Evolutionary conservation across 768 basidiomycete species (phyloP), one percentile per base, ranked within the genome.

Genomic region (Tricholomella constricta): DNA sequence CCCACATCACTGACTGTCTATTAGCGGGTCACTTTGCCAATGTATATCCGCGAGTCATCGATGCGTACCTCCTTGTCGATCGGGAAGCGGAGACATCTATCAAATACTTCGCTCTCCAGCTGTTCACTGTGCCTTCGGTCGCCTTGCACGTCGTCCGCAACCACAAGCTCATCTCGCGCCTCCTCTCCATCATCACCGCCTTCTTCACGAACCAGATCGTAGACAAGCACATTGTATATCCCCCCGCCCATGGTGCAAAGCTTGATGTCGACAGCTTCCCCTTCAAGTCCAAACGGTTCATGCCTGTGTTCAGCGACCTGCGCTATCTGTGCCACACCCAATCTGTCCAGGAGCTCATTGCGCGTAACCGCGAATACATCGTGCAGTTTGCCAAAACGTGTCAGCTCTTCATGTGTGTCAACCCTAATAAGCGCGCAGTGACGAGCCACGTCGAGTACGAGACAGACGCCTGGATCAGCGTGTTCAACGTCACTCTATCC

Each of bases 51-150:
- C 80, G 86, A 6, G 78, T 98, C 44, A 89, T 95, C 60, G 91
- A 96, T 60, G 84, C 92, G 2, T 98, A 95, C 70, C 84, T 98
- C 8, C 83, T 96, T 40, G 83, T 90, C 19, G 97, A 98, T 61
- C 83, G 95, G 11, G 96, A 99, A 66, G 88, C 91, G 1, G 97
- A 99, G 66, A 93, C 92, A 6, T 94, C 91, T 14, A 89, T 98
- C 75, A 90, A 95, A 63, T 94, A 93, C 65, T 91, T 96, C 56
- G 89, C 92, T 14, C 78, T 96, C 5, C 93, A 97, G 64, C 79
- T 98, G 29, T 97, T 97, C 73, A 94, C 94, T 0, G 88, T 93
- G 1, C 94, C 94, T 0, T 89, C 87, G 2, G 84, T 95, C 45
- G 87, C 91, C 5, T 77, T 80, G 1, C 86, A 93, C 60, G 85